Conservation (phyloP, 768 basidiomycete species). For the Phaeolepiota aurea region DNA sequence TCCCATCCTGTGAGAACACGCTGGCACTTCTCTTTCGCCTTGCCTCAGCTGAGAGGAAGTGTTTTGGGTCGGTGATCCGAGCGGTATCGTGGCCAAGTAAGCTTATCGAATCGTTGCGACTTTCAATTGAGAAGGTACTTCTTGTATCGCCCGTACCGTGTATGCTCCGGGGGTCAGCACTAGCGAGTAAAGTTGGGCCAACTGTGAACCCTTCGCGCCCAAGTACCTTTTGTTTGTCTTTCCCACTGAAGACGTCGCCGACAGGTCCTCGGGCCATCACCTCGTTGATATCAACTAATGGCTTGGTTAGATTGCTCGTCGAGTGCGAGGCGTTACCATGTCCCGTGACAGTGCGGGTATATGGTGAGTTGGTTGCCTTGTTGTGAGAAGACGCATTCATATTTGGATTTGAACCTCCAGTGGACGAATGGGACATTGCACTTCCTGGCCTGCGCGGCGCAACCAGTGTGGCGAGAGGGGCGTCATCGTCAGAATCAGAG, state of each 20-base stretch:
- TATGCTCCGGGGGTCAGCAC: no score
- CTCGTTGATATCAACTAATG: slow-evolving; percentile 43
- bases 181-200: slow-evolving; percentile 22
- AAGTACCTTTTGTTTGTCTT: slow-evolving; percentile 5
- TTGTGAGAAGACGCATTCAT: slow-evolving; percentile 6
- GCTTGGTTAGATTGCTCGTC: slow-evolving; percentile 34
- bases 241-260: slow-evolving; percentile 5
- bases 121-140: no score
- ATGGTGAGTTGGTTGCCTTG: not conserved
- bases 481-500: slow-evolving; percentile 41
- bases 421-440: slow-evolving; percentile 30
- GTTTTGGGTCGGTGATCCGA: no score
- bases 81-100: no score
- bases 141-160: no score
- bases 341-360: not conserved
- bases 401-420: slow-evolving; percentile 16
- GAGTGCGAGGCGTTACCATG: not conserved
- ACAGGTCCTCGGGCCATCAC: slow-evolving; percentile 17
- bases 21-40: not conserved
- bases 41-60: not conserved
- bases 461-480: slow-evolving; percentile 56
- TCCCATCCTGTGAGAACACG: not conserved
- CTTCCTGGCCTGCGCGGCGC: slow-evolving; percentile 63
- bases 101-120: not conserved
- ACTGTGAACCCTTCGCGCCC: slow-evolving; percentile 27